A percentile compares a stretch with the other conserved stretches of the same genome.
phyloP scores from a whole-genome alignment of 306 rosid species.

The Medicago ruthenica region DNA sequence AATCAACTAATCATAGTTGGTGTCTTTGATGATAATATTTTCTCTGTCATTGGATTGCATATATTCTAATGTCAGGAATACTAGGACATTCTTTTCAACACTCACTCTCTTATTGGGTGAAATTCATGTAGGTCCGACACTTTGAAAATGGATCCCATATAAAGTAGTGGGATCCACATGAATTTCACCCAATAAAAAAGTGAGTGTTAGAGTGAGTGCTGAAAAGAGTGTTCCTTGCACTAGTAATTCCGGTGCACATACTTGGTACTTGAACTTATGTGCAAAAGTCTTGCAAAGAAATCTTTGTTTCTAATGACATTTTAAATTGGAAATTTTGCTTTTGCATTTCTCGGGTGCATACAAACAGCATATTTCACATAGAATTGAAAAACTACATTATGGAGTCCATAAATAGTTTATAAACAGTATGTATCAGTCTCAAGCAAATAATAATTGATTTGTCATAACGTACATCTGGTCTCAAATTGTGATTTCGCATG shows the following conservation, averaged over 20 bases:
- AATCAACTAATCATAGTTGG: background rate
- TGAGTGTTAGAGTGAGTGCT: too few species aligned
- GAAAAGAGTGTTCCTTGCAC: too few species aligned
- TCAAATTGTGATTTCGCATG: constrained; percentile 4
- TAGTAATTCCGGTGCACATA: background rate
- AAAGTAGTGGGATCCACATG: too few species aligned
- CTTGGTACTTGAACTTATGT: background rate
- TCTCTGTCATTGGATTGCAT: background rate
- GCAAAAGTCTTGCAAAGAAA: background rate
- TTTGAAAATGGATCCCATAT: too few species aligned
- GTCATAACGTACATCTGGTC: background rate
- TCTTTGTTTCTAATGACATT: constrained; percentile 5
- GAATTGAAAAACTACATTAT: background rate
- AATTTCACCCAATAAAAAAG: too few species aligned
- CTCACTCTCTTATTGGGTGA: too few species aligned
- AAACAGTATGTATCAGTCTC: background rate
- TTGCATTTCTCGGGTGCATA: constrained; percentile 23
- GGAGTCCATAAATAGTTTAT: background rate
- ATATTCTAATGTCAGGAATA: background rate
- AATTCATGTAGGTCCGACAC: too few species aligned
- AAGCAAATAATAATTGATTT: background rate
- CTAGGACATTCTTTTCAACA: too few species aligned
- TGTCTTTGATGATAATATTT: constrained; percentile 15
- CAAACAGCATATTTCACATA: constrained; percentile 4
- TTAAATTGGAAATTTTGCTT: background rate